Conservation (phyloP, 257 asterid species). For the Nemophila menziesii region DNA sequence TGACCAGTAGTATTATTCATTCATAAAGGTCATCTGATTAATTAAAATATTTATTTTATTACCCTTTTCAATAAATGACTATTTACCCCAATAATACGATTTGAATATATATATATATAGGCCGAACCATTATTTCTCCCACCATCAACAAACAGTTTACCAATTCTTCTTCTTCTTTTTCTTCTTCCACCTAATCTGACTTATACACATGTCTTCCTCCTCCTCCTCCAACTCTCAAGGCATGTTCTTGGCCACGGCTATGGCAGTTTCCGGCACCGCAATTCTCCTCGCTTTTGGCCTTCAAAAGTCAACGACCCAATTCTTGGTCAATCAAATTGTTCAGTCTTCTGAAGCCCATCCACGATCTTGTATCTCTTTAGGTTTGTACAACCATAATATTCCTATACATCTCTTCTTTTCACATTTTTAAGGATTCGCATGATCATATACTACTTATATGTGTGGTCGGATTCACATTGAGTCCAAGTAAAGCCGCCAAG, state of each 20-base stretch:
- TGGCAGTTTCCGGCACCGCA: conserved; percentile 84
- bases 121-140: not conserved
- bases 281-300: conserved; percentile 57
- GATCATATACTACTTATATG: too few relatives aligned
- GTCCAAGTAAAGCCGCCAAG: too few relatives aligned
- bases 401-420: not conserved
- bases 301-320: conserved; percentile 33
- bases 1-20: not conserved
- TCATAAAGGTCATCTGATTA: not conserved
- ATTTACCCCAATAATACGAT: too few relatives aligned
- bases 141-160: too few relatives aligned
- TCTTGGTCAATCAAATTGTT: conserved; percentile 16
- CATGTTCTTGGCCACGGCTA: conserved; percentile 65
- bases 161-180: not conserved
- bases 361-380: conserved; percentile 42
- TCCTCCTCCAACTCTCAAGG: conserved; percentile 53
- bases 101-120: not conserved
- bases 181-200: not conserved
- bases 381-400: conserved; percentile 10
- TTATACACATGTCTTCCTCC: conserved; percentile 16
- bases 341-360: conserved; percentile 13
- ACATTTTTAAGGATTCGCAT: not conserved
- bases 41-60: not conserved
- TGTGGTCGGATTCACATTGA: too few relatives aligned
- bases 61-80: not conserved